A percentile compares a stretch with the other conserved stretches of the same genome.
Evolutionary conservation across 345 rosid genomes (phyloP).

Genomic region (Diplotaxis tenuifolia): DNA sequence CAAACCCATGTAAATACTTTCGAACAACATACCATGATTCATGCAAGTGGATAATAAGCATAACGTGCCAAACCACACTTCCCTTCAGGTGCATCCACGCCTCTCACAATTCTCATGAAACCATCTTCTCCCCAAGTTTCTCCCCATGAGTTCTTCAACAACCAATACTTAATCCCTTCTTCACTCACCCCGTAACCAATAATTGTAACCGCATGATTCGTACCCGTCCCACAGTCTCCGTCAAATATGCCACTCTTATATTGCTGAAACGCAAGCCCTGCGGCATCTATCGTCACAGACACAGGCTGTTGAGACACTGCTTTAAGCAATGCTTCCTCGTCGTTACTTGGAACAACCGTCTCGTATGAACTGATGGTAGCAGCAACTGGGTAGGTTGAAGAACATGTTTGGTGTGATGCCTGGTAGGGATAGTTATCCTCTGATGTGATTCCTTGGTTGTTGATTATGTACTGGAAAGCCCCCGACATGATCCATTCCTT

Average conservation of each 20-base stretch:
- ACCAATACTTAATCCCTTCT: constrained; percentile 45
- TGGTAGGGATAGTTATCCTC: neutral
- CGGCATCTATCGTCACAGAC: constrained; percentile 30
- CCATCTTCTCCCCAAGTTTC: constrained; percentile 51
- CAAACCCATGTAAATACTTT: neutral
- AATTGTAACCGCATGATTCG: constrained; percentile 46
- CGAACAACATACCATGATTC: neutral
- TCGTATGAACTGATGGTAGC: constrained; percentile 30
- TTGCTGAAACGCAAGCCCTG: constrained; percentile 27
- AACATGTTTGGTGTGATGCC: constrained; percentile 26
- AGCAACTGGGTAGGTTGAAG: constrained; percentile 21
- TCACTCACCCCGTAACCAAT: constrained; percentile 46
- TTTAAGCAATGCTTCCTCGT: constrained; percentile 19
- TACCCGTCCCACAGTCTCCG: constrained; percentile 37
- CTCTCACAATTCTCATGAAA: constrained; percentile 50
- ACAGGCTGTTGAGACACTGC: constrained; percentile 15
- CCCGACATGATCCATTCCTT: neutral
- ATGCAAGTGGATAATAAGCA: constrained; percentile 43
- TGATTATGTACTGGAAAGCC: neutral
- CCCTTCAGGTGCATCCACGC: constrained; percentile 27
- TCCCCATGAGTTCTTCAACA: constrained; percentile 60
- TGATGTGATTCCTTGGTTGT: neutral
- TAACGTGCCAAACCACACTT: constrained; percentile 45
- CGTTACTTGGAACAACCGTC: constrained; percentile 11
- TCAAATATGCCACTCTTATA: constrained; percentile 42